Percentiles rank a stretch among this genome's conserved stretches.
Conservation (phyloP, 805 yeast genomes). For the Metschnikowia lachancei region DNA sequence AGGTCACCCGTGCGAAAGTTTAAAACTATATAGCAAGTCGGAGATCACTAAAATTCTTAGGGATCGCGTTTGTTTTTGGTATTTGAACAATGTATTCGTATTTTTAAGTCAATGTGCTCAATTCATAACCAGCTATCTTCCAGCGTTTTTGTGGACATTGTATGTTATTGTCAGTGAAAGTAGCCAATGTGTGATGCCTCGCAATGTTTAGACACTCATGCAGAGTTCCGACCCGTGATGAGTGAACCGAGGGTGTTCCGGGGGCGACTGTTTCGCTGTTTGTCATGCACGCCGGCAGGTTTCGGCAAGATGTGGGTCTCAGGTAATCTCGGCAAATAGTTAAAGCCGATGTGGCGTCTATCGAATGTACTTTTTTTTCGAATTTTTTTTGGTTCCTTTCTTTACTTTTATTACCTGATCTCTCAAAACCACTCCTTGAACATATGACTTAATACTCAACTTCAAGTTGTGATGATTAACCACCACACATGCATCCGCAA, state of each 20-base stretch:
- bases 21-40: too few relatives aligned
- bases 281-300: slow-evolving; percentile 11
- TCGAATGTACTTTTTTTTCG: too few relatives aligned
- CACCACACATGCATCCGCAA: slow-evolving; percentile 1
- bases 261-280: slow-evolving; percentile 9
- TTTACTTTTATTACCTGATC: not conserved
- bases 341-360: too few relatives aligned
- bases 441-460: not conserved
- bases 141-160: not conserved
- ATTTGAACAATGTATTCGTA: too few relatives aligned
- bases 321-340: slow-evolving; percentile 2
- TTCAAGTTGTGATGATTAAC: not conserved
- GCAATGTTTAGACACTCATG: not conserved
- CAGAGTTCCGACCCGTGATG: slow-evolving; percentile 1
- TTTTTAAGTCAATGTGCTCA: too few relatives aligned
- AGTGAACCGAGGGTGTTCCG: slow-evolving; percentile 4
- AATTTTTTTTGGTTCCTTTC: not conserved
- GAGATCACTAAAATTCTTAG: too few relatives aligned
- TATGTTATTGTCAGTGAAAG: not conserved
- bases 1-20: not conserved
- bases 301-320: not conserved
- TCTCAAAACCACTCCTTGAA: not conserved
- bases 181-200: not conserved
- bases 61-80: too few relatives aligned
- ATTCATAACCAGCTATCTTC: not conserved